Base-by-base conservation (phyloP, 352 stramenopile species). In the Phytophthora rubi region DNA sequence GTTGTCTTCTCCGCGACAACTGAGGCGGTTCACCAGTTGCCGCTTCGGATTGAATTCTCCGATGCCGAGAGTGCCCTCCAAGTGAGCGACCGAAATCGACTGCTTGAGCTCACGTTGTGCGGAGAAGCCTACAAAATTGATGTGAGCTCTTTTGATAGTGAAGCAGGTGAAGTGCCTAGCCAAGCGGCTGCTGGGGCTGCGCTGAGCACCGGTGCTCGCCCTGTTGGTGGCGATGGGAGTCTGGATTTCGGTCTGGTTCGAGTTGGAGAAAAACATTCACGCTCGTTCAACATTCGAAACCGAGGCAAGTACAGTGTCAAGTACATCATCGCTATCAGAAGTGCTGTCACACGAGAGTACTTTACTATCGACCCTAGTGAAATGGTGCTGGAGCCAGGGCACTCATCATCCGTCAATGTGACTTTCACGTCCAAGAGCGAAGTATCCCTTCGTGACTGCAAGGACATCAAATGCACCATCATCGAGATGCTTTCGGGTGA, bases 281-380 rank as follows among this genome's bases (percentile, higher is more conserved):
- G 94, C 2, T 80, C 76, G 10, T 98, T 99, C 66, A 91, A 71
- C 15, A 89, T 99, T 45, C 75, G 77, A 2, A 98, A 99, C 63
- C 79, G 77, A 23, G 96, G 96, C 7, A 98, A 99, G 71, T 99
- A 99, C 79, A 85, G 91, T 54, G 95, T 99, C 62, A 90, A 94
- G 56, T 98, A 90, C 59, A 67, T 87, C 28, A 65, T 98, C 47
- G 69, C 62, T 3, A 81, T 97, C 21, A 76, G 79, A 35, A 83
- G 79, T 35, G 53, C 66, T n/a, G 52, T 59, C 0, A 77, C 86
- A 12, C 75, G 85, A 12, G 77, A 95, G 26, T 77, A 91, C 4
- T 97, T 98, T 55, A 79, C 71, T 15, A 82, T 98, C 13, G 83
- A 93, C 9, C 95, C 95, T 5, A 71, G 62, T 8, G 83, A 95